Evolutionary conservation across 805 yeast species (phyloP), one percentile per base, ranked within the genome.

Genomic region (Cyberlindnera xishuangbannaensis): DNA sequence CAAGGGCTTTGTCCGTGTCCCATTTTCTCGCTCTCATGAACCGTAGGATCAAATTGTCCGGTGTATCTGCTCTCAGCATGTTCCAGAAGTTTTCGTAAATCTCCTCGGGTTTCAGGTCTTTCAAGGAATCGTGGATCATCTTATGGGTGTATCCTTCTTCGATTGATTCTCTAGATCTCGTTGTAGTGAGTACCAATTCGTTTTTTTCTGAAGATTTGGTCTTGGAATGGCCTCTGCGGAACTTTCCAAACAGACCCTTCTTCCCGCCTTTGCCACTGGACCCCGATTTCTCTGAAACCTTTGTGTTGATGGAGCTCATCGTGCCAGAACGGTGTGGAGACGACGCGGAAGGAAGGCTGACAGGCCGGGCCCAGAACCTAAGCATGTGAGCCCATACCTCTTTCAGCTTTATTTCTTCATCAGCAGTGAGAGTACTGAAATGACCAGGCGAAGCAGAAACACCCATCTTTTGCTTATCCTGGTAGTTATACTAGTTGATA

Each of bases 11-110:
- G 45, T 76, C 79, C 15, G 78, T 67, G 44, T 82, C 76, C 79
- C 86, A 86, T 60, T 86, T 86, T 60, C 96, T 77, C 24, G 96
- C 96, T 47, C 95, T 70, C 17, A 84, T 59, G 50, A 81, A 88
- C 49, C 95, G 71, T 50, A 88, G 65, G 19, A 85, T 31, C 45
- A 79, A 58, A 48, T 83, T 80, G 58, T 92, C 99, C 4, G 94
- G 83, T 29, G 79, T 68, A 55, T 90, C 97, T 26, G 76, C 71
- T 59, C 90, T 77, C 31, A 76, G 50, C 67, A 78, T 66, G 27
- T 62, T 53, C 80, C 82, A 73, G 51, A 78, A 66, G 42, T 70
- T 67, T 7, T 56, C 56, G 41, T 73, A 72, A 7, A 77, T 50
- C 15, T 65, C 67, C 15, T 65, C 66, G 0, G 80, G 72, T 16